Conservation (phyloP, 2,329 filamentous ascomycete genomes). For the Cercospora berteroae region DNA sequence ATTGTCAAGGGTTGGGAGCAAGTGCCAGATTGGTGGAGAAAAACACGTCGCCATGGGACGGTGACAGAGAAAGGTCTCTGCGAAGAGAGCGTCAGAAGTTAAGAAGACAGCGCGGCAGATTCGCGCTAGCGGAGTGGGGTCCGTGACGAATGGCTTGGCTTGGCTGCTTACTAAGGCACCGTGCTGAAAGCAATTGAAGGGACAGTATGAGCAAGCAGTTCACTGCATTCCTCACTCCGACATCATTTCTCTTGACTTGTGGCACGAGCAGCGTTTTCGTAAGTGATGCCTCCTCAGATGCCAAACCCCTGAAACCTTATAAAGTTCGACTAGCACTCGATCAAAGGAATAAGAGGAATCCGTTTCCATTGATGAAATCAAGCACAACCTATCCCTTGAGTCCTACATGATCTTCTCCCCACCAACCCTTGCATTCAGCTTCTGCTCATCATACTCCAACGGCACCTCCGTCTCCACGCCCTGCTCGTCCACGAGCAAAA, state of each 20-base stretch:
- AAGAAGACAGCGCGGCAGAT: background rate
- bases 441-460: slow-evolving; percentile 38
- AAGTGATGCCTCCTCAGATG: background rate
- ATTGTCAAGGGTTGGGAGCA: background rate
- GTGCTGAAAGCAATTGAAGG: too few relatives aligned
- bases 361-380: background rate
- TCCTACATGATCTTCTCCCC: background rate
- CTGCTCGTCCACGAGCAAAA: slow-evolving; percentile 21
- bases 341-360: background rate
- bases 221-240: background rate
- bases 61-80: background rate
- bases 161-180: background rate
- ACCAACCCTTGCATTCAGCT: slow-evolving; percentile 37
- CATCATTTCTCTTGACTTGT: background rate
- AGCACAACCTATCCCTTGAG: background rate
- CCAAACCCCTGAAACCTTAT: background rate
- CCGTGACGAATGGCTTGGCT: background rate
- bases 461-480: slow-evolving; percentile 40
- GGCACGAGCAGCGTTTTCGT: background rate
- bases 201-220: too few relatives aligned
- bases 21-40: background rate
- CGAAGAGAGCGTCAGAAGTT: background rate
- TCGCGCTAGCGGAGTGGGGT: background rate
- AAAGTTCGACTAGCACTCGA: background rate
- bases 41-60: background rate